Base-by-base conservation (phyloP, 106 monocot species). In the Dendrobium huoshanense region DNA sequence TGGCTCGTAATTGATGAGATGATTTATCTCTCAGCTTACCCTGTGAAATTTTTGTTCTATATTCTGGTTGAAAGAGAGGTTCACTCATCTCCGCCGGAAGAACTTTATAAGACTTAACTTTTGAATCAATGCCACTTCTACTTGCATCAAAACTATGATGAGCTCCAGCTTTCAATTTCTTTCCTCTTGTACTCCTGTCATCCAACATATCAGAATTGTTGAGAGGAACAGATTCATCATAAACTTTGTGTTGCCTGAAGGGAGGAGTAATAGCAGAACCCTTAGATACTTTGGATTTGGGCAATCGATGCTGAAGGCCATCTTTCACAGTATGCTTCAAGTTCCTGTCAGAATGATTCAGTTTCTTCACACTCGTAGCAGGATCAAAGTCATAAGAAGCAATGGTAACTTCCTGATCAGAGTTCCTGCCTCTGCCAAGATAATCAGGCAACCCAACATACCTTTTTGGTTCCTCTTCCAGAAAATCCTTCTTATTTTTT, bases 301-400 rank as follows among this genome's bases (percentile, higher is more conserved):
- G 73, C 47, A 80, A 31, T n/a, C 51, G 27, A 77, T 72, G 11
- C 55, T 85, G 80, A 55, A 48, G 4, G 29, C 31, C 43, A 15
- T 78, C 79, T 74, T 78, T 79, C 7, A 68, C 51, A 72, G 75
- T 20, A 80, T 73, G 64, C n/a, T 16, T 72, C 83, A 81, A 80
- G 41, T 84, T 81, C 82, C 82, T 84, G 15, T 82, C 77, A 31
- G 77, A 54, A 79, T 87, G 74, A 67, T 72, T 89, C 29, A 64
- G 44, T 68, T 81, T 87, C 79, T 81, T 85, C 41, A 8, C 15
- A 9, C 78, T 41, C 49, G 85, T 84, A 45, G 72, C 59, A 48
- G 81, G 79, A 82, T 79, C 77, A 73, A 13, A 75, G 56, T 87
- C 84, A 83, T 88, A 88, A 68, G 85, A 75, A 72, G 90, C 84